phyloP scores from a whole-genome alignment of 768 basidiomycete genomes.

The Cubamyces lactineus region DNA sequence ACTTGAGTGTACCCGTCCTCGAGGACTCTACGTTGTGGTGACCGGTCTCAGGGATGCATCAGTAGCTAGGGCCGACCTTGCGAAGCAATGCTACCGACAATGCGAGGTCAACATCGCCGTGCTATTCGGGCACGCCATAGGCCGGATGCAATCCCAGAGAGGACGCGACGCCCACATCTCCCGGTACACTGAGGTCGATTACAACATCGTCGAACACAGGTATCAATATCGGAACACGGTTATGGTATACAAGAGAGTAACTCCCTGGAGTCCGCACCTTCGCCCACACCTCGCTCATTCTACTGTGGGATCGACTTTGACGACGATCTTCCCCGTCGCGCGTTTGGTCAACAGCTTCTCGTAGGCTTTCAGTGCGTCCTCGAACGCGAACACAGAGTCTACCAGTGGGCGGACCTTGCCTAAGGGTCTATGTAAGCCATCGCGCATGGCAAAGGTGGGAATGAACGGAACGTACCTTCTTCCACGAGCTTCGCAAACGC shows the following conservation, averaged over 20 bases:
- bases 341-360: constrained; percentile 57
- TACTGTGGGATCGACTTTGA: constrained; percentile 45
- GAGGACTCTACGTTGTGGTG: too few species aligned
- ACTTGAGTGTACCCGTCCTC: too few species aligned
- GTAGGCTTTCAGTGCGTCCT: constrained; percentile 63
- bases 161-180: too few species aligned
- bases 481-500: constrained; percentile 32
- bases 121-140: too few species aligned
- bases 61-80: too few species aligned
- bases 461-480: constrained; percentile 22
- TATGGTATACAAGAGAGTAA: not conserved
- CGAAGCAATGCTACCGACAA: too few species aligned
- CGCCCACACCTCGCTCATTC: constrained; percentile 12
- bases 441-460: not conserved
- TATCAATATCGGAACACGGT: not conserved
- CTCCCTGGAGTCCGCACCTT: not conserved
- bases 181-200: too few species aligned
- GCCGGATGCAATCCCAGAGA: too few species aligned
- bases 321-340: constrained; percentile 68
- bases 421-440: constrained; percentile 24
- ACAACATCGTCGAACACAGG: not conserved
- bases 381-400: constrained; percentile 62
- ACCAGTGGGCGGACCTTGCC: constrained; percentile 56
- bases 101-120: too few species aligned
- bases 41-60: too few species aligned